Base-by-base conservation (phyloP, 306 rosid genomes). In the Trichosanthes cucumerina region DNA sequence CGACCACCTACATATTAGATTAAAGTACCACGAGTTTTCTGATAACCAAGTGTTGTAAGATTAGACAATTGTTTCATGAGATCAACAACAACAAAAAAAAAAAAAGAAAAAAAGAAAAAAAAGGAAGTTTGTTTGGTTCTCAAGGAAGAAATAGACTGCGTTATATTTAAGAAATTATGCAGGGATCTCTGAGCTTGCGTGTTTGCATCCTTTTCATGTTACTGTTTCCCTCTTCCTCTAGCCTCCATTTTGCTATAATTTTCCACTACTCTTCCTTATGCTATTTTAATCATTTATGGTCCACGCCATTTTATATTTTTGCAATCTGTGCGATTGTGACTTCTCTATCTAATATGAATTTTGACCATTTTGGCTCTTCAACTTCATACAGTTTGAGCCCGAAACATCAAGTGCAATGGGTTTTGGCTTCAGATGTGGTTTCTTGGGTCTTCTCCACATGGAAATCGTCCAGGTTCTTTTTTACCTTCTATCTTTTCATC, bases 401-500 rank as follows among this genome's bases (percentile, higher is more conserved):
- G 97, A 94, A 88, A 86, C 92, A 74, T 94, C 97, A 2, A 92
- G 90, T 80, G 98, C 98, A 80, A 94, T 94, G 97, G 98, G 98
- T 69, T 94, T 94, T 85, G 98, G 98, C 86, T 94, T 94, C 87
- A 86, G 97, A 75, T 94, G 98, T 88, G 98, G 98, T 58, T 89
- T 89, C 81, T 83, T 94, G 82, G 97, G 98, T 79, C 98, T 94
- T 86, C 90, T 94, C 68, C 98, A 90, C 79, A 94, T 92, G 98
- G 98, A 94, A 86, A 94, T 94, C 81, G 98, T 94, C 79, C 97
- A 94, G 96, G 97, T 92, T 23, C 81, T 21, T 83, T 82, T 72
- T 82, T 72, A 70, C 31, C 79, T 81, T 76, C 57, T 83, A 77
- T 66, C 44, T 44, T 79, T 75, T 72, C 70, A 43, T 66, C 53